phyloP scores from a whole-genome alignment of 2,329 filamentous ascomycete genomes.

The Akanthomyces dipterigenus region DNA sequence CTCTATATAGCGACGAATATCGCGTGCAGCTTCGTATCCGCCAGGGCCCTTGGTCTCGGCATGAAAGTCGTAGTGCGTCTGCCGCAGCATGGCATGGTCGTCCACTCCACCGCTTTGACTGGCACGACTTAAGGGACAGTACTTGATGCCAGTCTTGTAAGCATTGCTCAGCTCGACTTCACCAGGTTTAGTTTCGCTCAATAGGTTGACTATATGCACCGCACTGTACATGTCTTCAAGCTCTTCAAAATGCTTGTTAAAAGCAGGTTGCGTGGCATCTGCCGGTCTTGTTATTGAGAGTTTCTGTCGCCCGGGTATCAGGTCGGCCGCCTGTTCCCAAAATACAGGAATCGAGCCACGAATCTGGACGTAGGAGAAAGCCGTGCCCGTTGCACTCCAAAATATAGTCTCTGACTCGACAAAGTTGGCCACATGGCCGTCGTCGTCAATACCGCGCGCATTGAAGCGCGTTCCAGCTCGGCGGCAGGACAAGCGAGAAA shows the following conservation, averaged over 20 bases:
- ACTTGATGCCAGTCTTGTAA: conserved; percentile 70
- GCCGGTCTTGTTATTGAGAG: conserved; percentile 82
- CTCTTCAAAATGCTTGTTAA: conserved; percentile 90
- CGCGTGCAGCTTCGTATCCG: conserved; percentile 85
- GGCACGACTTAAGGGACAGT: conserved; percentile 62
- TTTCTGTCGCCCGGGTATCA: conserved; percentile 89
- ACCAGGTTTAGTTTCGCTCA: conserved; percentile 82
- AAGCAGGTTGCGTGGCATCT: conserved; percentile 88
- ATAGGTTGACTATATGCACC: conserved; percentile 85
- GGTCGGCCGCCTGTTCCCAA: conserved; percentile 87
- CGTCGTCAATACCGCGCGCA: conserved; percentile 93
- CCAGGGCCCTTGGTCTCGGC: conserved; percentile 81
- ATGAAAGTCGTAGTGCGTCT: conserved; percentile 94
- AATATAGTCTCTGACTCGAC: conserved; percentile 96
- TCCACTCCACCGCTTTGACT: conserved; percentile 42
- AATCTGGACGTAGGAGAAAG: conserved; percentile 91
- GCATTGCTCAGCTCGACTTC: conserved; percentile 77
- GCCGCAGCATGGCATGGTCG: conserved; percentile 68
- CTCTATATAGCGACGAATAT: conserved; percentile 73
- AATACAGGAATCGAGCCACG: conserved; percentile 92
- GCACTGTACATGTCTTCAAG: conserved; percentile 82
- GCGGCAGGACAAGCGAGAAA: conserved; percentile 83
- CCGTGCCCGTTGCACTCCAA: conserved; percentile 68
- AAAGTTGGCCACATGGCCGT: conserved; percentile 96
- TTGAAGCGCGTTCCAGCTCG: conserved; percentile 95